Conservation (phyloP, 345 rosid species). For the Aurinia saxatilis region DNA sequence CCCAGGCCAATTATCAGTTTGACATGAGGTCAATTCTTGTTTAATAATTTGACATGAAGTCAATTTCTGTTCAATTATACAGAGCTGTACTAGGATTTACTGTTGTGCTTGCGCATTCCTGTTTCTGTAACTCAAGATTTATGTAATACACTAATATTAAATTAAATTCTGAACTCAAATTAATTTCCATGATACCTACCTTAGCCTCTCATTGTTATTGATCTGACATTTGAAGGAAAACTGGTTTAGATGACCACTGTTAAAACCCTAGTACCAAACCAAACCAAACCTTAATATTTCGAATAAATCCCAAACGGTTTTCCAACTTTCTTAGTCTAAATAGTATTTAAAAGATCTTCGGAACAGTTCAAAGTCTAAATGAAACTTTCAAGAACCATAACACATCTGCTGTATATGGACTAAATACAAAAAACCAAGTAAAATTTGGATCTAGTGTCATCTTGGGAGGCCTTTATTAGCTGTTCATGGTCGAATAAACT, state of each 20-base stretch:
- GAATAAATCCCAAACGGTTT: neutral
- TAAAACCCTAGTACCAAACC: neutral
- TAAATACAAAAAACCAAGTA: neutral
- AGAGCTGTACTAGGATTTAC: neutral
- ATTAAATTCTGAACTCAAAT: neutral
- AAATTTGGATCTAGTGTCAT: neutral
- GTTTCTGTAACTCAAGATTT: constrained; percentile 12
- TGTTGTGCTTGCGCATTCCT: constrained; percentile 7
- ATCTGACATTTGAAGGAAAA: neutral
- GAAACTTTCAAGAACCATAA: neutral
- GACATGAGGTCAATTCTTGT: constrained; percentile 28
- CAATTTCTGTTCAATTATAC: constrained; percentile 12
- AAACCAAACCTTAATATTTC: too few species aligned
- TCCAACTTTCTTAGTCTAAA: neutral
- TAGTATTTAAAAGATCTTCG: neutral
- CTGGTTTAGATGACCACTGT: neutral
- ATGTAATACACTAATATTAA: constrained; percentile 7
- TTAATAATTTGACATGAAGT: constrained; percentile 33
- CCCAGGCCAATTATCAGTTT: constrained; percentile 18
- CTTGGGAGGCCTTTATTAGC: neutral
- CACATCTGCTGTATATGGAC: neutral
- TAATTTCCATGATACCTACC: neutral
- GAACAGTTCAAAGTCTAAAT: neutral
- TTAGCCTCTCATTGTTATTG: neutral
- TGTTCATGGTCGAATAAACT: neutral